phyloP scores from a whole-genome alignment of 2,329 filamentous ascomycete genomes.

The Beauveria asiatica region DNA sequence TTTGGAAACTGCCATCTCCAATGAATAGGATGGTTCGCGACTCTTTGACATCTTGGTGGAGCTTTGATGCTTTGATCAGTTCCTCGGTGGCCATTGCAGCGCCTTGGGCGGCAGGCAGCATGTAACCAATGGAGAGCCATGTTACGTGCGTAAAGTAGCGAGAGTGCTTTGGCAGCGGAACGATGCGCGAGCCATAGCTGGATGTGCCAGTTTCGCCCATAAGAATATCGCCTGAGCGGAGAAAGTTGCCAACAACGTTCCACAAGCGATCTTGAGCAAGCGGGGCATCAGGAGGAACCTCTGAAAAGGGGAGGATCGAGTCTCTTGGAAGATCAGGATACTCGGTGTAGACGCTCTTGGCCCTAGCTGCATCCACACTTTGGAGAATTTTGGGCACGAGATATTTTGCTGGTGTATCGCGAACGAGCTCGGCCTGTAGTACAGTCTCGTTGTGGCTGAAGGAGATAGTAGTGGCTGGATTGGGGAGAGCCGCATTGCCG shows the following conservation, averaged over 20 bases:
- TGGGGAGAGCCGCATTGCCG: constrained; percentile 28
- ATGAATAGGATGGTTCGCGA: constrained; percentile 46
- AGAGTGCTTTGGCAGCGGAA: constrained; percentile 39
- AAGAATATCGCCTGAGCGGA: constrained; percentile 45
- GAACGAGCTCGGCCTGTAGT: constrained; percentile 22
- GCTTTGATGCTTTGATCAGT: constrained; percentile 18
- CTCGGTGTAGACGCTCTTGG: constrained; percentile 16
- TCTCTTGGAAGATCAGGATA: constrained; percentile 22
- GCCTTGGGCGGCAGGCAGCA: constrained; percentile 48
- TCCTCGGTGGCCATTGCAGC: constrained; percentile 47
- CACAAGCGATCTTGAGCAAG: constrained; percentile 43
- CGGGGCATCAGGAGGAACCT: constrained; percentile 18
- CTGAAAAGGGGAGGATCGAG: constrained; percentile 13
- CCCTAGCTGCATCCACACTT: constrained; percentile 16
- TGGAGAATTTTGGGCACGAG: constrained; percentile 17
- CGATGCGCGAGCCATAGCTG: constrained; percentile 42
- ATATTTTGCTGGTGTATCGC: constrained; percentile 20
- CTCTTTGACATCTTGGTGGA: constrained; percentile 12
- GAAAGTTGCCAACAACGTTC: constrained; percentile 35
- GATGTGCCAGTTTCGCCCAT: constrained; percentile 52
- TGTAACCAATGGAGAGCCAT: constrained; percentile 54
- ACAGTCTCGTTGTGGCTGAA: constrained; percentile 26
- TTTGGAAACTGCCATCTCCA: constrained; percentile 56
- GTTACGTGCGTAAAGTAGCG: constrained; percentile 42
- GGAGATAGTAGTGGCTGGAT: constrained; percentile 22